Conservation (phyloP, 352 stramenopile genomes). For the Pilasporangium apinafurcum region DNA sequence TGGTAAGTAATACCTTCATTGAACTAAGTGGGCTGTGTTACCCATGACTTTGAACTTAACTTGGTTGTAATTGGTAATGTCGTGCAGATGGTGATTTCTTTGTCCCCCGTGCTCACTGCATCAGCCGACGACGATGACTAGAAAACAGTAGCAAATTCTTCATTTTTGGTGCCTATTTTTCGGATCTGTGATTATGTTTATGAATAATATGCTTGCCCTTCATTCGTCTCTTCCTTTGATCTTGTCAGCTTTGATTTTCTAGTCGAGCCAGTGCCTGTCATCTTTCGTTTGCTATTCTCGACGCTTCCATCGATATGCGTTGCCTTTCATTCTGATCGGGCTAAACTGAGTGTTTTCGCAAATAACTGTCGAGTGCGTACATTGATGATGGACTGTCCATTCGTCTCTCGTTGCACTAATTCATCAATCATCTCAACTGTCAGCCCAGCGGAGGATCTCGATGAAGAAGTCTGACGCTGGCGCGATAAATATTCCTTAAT, state of each 20-base stretch:
- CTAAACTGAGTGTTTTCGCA: conserved; percentile 70
- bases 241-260: not conserved
- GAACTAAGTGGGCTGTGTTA: not conserved
- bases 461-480: conserved; percentile 1
- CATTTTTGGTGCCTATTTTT: conserved; percentile 17
- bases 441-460: conserved; percentile 19
- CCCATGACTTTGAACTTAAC: not conserved
- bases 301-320: too few relatives aligned
- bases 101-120: conserved; percentile 54
- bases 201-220: conserved; percentile 1
- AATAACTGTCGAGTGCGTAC: conserved; percentile 51
- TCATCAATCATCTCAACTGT: conserved; percentile 62
- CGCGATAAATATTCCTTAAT: conserved; percentile 47
- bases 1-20: conserved; percentile 27
- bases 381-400: conserved; percentile 39
- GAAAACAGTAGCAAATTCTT: conserved; percentile 11
- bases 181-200: conserved; percentile 4
- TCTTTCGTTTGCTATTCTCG: too few relatives aligned
- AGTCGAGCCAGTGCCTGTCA: conserved; percentile 1
- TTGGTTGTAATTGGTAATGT: not conserved
- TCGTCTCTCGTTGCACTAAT: conserved; percentile 44
- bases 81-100: conserved; percentile 46
- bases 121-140: conserved; percentile 43
- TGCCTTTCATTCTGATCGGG: conserved; percentile 9
- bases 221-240: conserved; percentile 2